Conservation (phyloP, 208 protist species). For the Sergeia podlipaevii region DNA sequence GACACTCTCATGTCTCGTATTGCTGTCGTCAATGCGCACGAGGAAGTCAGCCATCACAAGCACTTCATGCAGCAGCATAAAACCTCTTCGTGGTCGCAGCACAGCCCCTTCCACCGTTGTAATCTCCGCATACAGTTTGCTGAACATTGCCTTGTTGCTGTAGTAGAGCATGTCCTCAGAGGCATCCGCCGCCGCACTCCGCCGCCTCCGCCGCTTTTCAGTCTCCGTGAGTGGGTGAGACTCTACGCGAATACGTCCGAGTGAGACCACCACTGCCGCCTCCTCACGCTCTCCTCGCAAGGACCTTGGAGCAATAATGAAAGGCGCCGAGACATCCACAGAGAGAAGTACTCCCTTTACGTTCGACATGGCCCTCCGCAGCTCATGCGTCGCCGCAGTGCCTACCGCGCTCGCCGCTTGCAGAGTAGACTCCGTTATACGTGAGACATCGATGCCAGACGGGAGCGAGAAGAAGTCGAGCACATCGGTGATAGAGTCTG, state of each 20-base stretch:
- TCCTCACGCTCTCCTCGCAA: constrained; percentile 30
- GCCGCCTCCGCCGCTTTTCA: constrained; percentile 41
- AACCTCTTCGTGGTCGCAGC: constrained; percentile 43
- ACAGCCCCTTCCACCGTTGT: constrained; percentile 63
- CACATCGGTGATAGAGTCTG: constrained; percentile 46
- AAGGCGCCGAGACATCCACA: constrained; percentile 69
- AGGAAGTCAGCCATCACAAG: constrained; percentile 62
- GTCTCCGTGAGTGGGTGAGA: constrained; percentile 53
- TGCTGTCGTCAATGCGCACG: constrained; percentile 61
- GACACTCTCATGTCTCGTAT: constrained; percentile 39
- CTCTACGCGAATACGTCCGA: constrained; percentile 66
- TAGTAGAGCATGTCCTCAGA: constrained; percentile 72
- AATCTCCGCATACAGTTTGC: constrained; percentile 75
- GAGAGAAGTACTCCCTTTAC: constrained; percentile 61
- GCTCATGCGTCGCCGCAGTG: constrained; percentile 57
- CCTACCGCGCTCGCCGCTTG: constrained; percentile 42
- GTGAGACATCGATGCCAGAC: constrained; percentile 46
- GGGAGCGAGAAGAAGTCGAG: constrained; percentile 64
- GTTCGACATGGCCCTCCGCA: constrained; percentile 49
- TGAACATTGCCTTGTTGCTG: constrained; percentile 57
- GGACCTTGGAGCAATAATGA: constrained; percentile 65
- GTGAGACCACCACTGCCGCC: constrained; percentile 57
- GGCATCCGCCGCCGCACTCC: constrained; percentile 13
- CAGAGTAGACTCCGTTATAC: constrained; percentile 36
- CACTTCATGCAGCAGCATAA: constrained; percentile 73